phyloP scores from a whole-genome alignment of 306 rosid species.

The Quercus dentata region DNA sequence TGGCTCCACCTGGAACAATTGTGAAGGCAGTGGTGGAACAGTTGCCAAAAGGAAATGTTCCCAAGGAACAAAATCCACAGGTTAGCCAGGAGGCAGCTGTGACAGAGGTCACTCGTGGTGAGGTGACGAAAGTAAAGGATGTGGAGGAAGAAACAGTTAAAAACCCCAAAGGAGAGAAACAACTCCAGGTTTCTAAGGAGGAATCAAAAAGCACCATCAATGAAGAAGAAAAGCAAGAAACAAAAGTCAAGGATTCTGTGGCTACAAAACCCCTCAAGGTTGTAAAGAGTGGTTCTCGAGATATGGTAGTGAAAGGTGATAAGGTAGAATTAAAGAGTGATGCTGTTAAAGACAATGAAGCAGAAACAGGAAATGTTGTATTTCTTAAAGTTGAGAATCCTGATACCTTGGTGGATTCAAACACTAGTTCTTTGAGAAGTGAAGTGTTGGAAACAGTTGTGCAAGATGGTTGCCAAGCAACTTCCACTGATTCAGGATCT shows the following conservation, averaged over 20 bases:
- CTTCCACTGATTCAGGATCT: slow-evolving; percentile 22
- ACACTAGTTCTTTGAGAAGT: slow-evolving; percentile 16
- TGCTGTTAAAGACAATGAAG: slow-evolving; percentile 29
- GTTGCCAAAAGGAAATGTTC: slow-evolving; percentile 49
- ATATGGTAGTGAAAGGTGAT: slow-evolving; percentile 32
- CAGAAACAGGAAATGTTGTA: slow-evolving; percentile 32
- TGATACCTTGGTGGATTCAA: slow-evolving; percentile 21
- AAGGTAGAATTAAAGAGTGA: slow-evolving; percentile 26
- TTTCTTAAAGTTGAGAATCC: slow-evolving; percentile 34
- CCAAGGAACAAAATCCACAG: slow-evolving; percentile 37
- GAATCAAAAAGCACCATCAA: slow-evolving; percentile 13
- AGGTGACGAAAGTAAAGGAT: slow-evolving; percentile 28
- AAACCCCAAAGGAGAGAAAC: slow-evolving; percentile 33
- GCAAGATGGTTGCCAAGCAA: slow-evolving; percentile 27
- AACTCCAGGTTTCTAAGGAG: slow-evolving; percentile 21
- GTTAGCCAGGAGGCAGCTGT: slow-evolving; percentile 31
- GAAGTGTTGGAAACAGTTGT: slow-evolving; percentile 26
- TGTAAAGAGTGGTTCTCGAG: slow-evolving; percentile 27
- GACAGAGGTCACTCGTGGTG: slow-evolving; percentile 33
- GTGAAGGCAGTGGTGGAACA: slow-evolving; percentile 87
- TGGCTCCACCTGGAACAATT: slow-evolving; percentile 96
- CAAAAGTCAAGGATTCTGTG: slow-evolving; percentile 22
- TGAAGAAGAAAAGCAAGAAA: slow-evolving; percentile 23
- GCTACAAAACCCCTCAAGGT: slow-evolving; percentile 28
- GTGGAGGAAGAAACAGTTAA: slow-evolving; percentile 30